Evolutionary conservation across 495 filamentous ascomycete species (phyloP).

Genomic region (Penicillium desertorum): DNA sequence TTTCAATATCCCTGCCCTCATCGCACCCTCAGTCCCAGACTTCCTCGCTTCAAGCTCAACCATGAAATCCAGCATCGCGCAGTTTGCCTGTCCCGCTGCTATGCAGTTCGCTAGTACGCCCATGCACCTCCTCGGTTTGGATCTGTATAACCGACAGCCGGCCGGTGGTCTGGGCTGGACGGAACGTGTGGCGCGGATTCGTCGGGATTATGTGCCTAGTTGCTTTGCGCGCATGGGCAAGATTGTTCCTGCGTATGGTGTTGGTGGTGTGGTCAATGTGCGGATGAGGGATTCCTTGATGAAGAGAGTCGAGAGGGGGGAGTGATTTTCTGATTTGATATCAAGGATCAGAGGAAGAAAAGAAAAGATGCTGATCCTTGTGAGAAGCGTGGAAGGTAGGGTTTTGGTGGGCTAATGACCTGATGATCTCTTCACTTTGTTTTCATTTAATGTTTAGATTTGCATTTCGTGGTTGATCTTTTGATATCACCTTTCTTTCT

Average conservation of each 20-base stretch:
- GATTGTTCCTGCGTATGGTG: slow-evolving; percentile 91
- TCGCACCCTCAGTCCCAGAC: slow-evolving; percentile 55
- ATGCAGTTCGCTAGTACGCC: slow-evolving; percentile 84
- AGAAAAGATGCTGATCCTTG: neutral
- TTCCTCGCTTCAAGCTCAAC: slow-evolving; percentile 51
- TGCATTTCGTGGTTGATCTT: slow-evolving; percentile 3
- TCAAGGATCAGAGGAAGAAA: neutral
- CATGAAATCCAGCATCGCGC: slow-evolving; percentile 62
- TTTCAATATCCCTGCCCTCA: slow-evolving; percentile 82
- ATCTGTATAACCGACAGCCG: slow-evolving; percentile 76
- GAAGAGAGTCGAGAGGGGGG: slow-evolving; percentile 43
- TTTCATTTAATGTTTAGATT: slow-evolving; percentile 4
- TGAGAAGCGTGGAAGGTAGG: neutral
- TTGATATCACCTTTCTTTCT: neutral
- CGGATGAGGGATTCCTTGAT: slow-evolving; percentile 64
- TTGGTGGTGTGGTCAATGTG: slow-evolving; percentile 87
- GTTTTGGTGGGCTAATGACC: slow-evolving; percentile 1
- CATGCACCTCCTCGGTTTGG: slow-evolving; percentile 83
- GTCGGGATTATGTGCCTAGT: slow-evolving; percentile 75
- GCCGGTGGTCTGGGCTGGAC: slow-evolving; percentile 47
- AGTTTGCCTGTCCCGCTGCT: slow-evolving; percentile 76
- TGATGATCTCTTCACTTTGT: slow-evolving; percentile 6
- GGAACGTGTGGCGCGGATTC: slow-evolving; percentile 63
- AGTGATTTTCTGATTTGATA: neutral
- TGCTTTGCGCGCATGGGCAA: slow-evolving; percentile 79